Base-by-base conservation (phyloP, 1,284 basidiomycete genomes). In the Pseudozyma sp. region DNA sequence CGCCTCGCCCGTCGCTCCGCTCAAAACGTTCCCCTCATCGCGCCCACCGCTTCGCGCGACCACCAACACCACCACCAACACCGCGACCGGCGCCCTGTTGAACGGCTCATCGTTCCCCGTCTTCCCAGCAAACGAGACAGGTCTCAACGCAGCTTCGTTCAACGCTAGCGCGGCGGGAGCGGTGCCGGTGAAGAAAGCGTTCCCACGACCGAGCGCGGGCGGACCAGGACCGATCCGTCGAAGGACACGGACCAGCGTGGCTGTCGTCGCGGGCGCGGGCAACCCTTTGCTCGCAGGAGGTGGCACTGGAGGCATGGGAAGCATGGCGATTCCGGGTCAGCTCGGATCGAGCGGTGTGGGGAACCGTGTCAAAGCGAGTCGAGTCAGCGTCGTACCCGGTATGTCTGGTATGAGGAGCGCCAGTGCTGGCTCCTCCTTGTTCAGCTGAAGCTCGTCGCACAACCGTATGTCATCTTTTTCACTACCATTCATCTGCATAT, bases 181-280 rank as follows among this genome's bases (percentile, higher is more conserved):
- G 2, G 59, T 56, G 1, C 59, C 69, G 9, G 49, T 53, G 4
- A 63, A 66, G 16, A 73, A 73, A 46, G 52, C 70, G 10, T 73
- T 73, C 37, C 70, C 70, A 0, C n/a, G 61, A 2, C 70, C 70
- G 5, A 61, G 56, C 17, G 70, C 70, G 3, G 70, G 70, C 16
- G 70, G 70, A 16, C 70, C 70, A 1, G 70, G 70, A 1, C 70
- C 70, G 3, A 65, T 73, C 5, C 30, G 68, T 2, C 9, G 65
- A 8, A 40, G 55, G 1, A 63, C 54, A 4, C 10, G 59, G 29
- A 45, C 69, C 1, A 72, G 69, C n/a, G 47, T 72, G 0, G 69
- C 60, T 4, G 46, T 67, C 4, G 53, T 42, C 0, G 33, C n/a
- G 10, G 44, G 40, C 8, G 35, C 16, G 19, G 17, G 5, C 1